Evolutionary conservation across 352 stramenopile species (phyloP).

Genomic region (Globisporangium canariense): DNA sequence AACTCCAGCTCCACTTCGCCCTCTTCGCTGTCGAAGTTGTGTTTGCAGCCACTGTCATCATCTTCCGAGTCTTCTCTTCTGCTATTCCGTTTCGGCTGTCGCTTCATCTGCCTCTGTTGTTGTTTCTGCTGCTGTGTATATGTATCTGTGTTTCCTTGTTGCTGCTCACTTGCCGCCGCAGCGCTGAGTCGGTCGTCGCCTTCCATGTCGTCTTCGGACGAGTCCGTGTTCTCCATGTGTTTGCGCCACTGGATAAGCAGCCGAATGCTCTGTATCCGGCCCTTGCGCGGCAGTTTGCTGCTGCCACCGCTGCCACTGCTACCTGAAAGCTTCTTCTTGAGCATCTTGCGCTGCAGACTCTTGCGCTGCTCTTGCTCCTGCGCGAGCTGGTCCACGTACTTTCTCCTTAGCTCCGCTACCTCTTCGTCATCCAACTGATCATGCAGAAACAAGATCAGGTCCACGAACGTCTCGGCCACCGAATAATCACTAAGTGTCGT

Average conservation of each 20-base stretch:
- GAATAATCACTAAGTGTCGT: slow-evolving; percentile 71
- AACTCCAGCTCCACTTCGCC: slow-evolving; percentile 47
- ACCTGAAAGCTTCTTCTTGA: slow-evolving; percentile 28
- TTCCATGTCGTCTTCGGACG: slow-evolving; percentile 13
- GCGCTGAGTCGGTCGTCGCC: slow-evolving; percentile 11
- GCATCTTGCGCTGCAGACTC: slow-evolving; percentile 38
- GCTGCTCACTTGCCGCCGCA: not conserved
- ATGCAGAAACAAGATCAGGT: slow-evolving; percentile 73
- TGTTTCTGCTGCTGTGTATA: slow-evolving; percentile 3
- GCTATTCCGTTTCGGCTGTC: slow-evolving; percentile 12
- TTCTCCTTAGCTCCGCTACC: slow-evolving; percentile 39
- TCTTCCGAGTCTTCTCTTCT: slow-evolving; percentile 13
- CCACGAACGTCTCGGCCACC: slow-evolving; percentile 66
- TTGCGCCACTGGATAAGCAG: slow-evolving; percentile 74
- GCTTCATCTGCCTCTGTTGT: slow-evolving; percentile 19
- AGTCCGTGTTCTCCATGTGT: slow-evolving; percentile 21
- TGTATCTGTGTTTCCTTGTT: not conserved
- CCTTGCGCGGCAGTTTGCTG: slow-evolving; percentile 29
- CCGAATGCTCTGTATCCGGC: slow-evolving; percentile 57
- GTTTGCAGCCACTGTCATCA: slow-evolving; percentile 11
- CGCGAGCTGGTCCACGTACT: slow-evolving; percentile 60
- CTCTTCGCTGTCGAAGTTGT: slow-evolving; percentile 21
- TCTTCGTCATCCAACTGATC: slow-evolving; percentile 58
- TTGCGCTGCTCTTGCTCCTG: slow-evolving; percentile 59
- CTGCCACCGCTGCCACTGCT: slow-evolving; percentile 21